Evolutionary conservation across 1,139 yeast species (phyloP), one percentile per base, ranked within the genome.

Genomic region (Magnusiomyces ingens): DNA sequence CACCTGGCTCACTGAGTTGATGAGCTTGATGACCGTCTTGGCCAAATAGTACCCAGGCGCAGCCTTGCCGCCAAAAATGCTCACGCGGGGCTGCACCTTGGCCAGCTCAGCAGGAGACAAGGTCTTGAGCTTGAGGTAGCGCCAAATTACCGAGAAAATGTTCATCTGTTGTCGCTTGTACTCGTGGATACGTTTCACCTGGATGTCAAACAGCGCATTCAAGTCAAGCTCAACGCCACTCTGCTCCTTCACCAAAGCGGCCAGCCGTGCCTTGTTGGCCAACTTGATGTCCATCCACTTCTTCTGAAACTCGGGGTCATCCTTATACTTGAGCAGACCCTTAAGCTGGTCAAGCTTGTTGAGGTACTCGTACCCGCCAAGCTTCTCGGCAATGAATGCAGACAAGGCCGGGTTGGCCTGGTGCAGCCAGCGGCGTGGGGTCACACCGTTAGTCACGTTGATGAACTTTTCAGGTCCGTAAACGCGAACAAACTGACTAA

Each of bases 31-130:
- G 64, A 91, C 86, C 55, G 86, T 79, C 73, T 90, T 90, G 58
- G 97, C 97, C 83, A 90, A 87, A 74, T 87, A 90, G 71, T 90
- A 91, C 59, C 97, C 97, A 21, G 98, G 97, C 11, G 98, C 97
- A 55, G 95, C 87, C 72, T 90, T 90, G 67, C 98, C 97, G 61
- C 97, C 97, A 69, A 90, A 84, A 56, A 90, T 79, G 40, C 84
- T 79, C 52, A 87, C 94, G 67, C 86, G 85, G 55, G 96, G 83
- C 57, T 82, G 79, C 70, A 79, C 84, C 68, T 81, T 79, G 60
- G 71, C 61, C 61, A 91, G 81, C 66, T 89, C 89, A 32, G 79
- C 85, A n/a, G 77, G 72, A 52, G 87, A 70, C 67, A 89, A 74
- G 51, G 80, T 74, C 74, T 89, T 89, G 69, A 90, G 83, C 58